phyloP scores from a whole-genome alignment of 2,329 filamentous ascomycete species.

The Ampelomyces quisqualis region DNA sequence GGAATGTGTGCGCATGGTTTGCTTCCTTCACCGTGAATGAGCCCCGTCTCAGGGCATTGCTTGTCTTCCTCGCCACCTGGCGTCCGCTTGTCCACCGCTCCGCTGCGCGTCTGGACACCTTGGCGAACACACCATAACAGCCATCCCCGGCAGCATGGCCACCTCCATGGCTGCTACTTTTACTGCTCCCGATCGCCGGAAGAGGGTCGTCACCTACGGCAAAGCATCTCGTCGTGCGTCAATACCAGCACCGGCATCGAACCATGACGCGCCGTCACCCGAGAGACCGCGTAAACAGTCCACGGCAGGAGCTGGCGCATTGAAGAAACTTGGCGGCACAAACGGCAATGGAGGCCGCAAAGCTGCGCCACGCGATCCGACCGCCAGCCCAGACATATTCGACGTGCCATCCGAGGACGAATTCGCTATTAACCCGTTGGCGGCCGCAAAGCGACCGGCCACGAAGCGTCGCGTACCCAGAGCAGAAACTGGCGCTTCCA shows the following conservation, averaged over 20 bases:
- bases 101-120: conserved; percentile 25
- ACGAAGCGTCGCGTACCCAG: conserved; percentile 14
- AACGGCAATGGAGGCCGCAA: conserved; percentile 5
- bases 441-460: conserved; percentile 16
- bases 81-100: conserved; percentile 3
- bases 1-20: conserved; percentile 8
- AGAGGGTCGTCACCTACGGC: conserved; percentile 45
- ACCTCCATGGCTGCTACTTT: conserved; percentile 32
- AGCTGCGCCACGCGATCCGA: conserved; percentile 7
- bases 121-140: conserved; percentile 9
- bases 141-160: conserved; percentile 20
- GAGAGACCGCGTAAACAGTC: conserved; percentile 35
- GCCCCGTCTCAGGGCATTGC: not conserved
- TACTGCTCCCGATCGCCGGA: conserved; percentile 37
- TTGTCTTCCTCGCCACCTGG: not conserved
- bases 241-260: conserved; percentile 14
- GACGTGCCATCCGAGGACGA: conserved; percentile 48
- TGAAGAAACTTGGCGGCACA: conserved; percentile 11
- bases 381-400: conserved; percentile 36
- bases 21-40: conserved; percentile 2
- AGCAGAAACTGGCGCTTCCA: conserved; percentile 12
- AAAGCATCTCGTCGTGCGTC: conserved; percentile 33
- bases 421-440: conserved; percentile 7
- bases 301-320: conserved; percentile 3
- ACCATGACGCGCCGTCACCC: conserved; percentile 35